Evolutionary conservation across 768 basidiomycete species (phyloP).

Genomic region (Piloderma croceum): DNA sequence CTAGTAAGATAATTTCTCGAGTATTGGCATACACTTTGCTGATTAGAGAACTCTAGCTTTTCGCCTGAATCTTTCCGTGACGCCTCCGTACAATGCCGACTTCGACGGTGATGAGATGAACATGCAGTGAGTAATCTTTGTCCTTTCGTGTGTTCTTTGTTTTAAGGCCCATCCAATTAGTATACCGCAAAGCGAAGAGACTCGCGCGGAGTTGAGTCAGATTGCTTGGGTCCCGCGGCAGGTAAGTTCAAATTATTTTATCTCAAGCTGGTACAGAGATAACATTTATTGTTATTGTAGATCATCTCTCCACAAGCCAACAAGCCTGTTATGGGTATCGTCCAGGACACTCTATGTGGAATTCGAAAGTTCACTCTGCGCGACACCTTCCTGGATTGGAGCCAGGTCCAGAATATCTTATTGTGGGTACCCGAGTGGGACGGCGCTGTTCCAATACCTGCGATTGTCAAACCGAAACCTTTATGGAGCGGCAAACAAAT

Average conservation of each 20-base stretch:
- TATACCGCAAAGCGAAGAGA: slow-evolving; percentile 97
- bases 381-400: slow-evolving; percentile 94
- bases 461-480: slow-evolving; percentile 94
- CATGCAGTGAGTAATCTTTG: slow-evolving; percentile 84
- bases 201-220: slow-evolving; percentile 94
- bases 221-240: slow-evolving; percentile 98
- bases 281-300: slow-evolving; percentile 34
- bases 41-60: slow-evolving; percentile 57
- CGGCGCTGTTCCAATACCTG: slow-evolving; percentile 84
- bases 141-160: neutral
- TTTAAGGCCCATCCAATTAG: slow-evolving; percentile 35
- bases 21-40: neutral
- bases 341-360: slow-evolving; percentile 97
- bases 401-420: slow-evolving; percentile 92
- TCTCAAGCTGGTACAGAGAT: neutral
- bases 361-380: slow-evolving; percentile 96
- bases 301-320: slow-evolving; percentile 99
- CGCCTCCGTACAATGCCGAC: slow-evolving; percentile 98
- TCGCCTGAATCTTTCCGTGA: slow-evolving; percentile 97
- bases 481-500: slow-evolving; percentile 99
- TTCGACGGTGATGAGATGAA: slow-evolving; percentile 99
- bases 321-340: slow-evolving; percentile 99
- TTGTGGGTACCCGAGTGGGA: slow-evolving; percentile 99
- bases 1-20: slow-evolving; percentile 59
- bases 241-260: slow-evolving; percentile 38